Evolutionary conservation across 148 eudicot species (phyloP).

Genomic region (Tetragonia tetragonoides): DNA sequence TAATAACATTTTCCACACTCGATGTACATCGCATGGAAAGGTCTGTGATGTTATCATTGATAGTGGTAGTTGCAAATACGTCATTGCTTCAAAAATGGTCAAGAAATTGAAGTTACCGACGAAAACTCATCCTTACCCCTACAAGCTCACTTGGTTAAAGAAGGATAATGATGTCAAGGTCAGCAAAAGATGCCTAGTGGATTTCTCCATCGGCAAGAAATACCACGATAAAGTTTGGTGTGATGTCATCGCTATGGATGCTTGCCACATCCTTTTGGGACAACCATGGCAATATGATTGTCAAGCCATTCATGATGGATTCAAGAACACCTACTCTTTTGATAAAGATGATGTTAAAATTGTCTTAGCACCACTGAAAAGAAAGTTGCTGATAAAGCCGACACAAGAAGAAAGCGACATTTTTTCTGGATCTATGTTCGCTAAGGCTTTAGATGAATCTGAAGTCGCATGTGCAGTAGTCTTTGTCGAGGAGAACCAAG

Average conservation of each 20-base stretch:
- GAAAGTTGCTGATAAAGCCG: background rate
- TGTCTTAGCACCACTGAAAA: background rate
- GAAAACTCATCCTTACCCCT: background rate
- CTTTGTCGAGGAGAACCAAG: background rate
- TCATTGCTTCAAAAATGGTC: background rate
- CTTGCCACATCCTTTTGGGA: background rate
- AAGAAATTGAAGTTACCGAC: background rate
- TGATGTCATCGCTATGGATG: background rate
- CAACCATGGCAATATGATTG: background rate
- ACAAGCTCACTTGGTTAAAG: constrained; percentile 1
- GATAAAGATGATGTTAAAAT: background rate
- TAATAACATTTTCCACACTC: background rate
- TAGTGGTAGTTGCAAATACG: background rate
- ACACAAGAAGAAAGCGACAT: background rate
- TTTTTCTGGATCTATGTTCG: background rate
- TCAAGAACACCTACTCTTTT: background rate
- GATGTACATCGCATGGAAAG: background rate
- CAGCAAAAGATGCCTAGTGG: background rate
- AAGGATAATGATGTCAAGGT: constrained; percentile 1
- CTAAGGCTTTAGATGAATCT: background rate
- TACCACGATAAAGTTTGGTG: background rate
- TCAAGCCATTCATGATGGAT: background rate
- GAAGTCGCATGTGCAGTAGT: background rate
- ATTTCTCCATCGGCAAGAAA: background rate
- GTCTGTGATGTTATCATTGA: background rate